These are phyloP conservation scores for Neurospora hispaniola DNA, from an alignment of 495 filamentous ascomycete species.

Conservation along the genomic window DNA sequence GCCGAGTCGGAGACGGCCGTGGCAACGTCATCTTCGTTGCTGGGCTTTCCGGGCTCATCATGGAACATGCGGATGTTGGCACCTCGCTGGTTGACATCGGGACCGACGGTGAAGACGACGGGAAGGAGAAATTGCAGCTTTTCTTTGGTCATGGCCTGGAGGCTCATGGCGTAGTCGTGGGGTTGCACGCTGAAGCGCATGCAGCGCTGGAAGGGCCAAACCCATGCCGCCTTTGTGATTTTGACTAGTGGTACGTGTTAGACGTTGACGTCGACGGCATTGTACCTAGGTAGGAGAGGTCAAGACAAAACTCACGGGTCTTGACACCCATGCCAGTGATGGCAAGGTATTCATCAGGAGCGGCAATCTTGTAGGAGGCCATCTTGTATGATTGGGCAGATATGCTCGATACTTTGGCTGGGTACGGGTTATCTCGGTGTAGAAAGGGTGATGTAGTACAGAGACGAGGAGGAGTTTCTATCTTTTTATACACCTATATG, in stretches of 20 bases:
- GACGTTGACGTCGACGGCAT: background rate
- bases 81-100: slow-evolving; percentile 49
- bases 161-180: slow-evolving; percentile 62
- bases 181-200: slow-evolving; percentile 51
- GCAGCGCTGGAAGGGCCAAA: slow-evolving; percentile 55
- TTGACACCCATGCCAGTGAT: slow-evolving; percentile 67
- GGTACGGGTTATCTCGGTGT: background rate
- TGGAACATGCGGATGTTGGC: slow-evolving; percentile 21
- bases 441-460: background rate
- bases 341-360: slow-evolving; percentile 59
- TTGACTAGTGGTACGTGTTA: slow-evolving; percentile 30
- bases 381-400: slow-evolving; percentile 16
- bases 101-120: slow-evolving; percentile 78
- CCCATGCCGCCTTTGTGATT: slow-evolving; percentile 63
- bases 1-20: slow-evolving; percentile 6
- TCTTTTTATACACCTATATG: background rate
- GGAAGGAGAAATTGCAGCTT: slow-evolving; percentile 71
- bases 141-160: slow-evolving; percentile 77
- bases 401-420: background rate
- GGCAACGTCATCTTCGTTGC: slow-evolving; percentile 15
- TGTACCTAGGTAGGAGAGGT: background rate
- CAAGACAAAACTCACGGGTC: slow-evolving; percentile 17
- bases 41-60: background rate
- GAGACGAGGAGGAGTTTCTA: background rate
- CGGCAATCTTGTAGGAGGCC: slow-evolving; percentile 35